Evolutionary conservation across 106 monocot genomes (phyloP), one percentile per base, ranked within the genome.

Genomic region (Dioscorea zingiberensis): DNA sequence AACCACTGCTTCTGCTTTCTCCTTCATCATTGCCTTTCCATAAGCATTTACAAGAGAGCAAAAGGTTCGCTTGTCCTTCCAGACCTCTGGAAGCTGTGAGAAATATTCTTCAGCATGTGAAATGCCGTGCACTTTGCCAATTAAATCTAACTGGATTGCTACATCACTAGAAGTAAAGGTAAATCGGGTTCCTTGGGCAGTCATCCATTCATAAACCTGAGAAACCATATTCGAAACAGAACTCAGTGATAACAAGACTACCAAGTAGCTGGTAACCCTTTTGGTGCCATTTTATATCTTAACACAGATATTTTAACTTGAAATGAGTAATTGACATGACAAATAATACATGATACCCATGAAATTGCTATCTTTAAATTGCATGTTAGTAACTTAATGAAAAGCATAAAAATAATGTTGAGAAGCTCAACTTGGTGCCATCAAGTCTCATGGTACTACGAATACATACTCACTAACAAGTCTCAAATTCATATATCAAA

Each of bases 131-230:
- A 86, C 92, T 73, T 92, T 97, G 24, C 83, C 80, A n/a, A 92
- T 79, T 21, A 97, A 83, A 84, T 97, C 97, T 65, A 97, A 56
- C 46, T 78, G 71, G 21, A 97, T 85, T 47, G 97, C 97, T 67
- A 78, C 77, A 61, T 97, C 97, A 71, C 91, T 84, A 19, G 97
- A 83, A 28, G 73, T 71, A 47, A 88, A 73, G 19, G 32, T 70
- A 75, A 86, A 97, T 60, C 91, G 68, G 22, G 78, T 79, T 28
- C 74, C 79, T 48, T 73, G 85, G 21, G 69, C 57, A 58, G 53
- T 48, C 85, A 92, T 88, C 95, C 95, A 97, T 16, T 86, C 77
- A 76, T 91, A 97, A 57, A 97, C 69, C 95, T 97, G 72, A 60
- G 29, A 25, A 58, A 48, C 24, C 19, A 47, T 44, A 13, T 13